Base-by-base conservation (phyloP, 1,284 basidiomycete genomes). In the Leucoagaricus sp. region DNA sequence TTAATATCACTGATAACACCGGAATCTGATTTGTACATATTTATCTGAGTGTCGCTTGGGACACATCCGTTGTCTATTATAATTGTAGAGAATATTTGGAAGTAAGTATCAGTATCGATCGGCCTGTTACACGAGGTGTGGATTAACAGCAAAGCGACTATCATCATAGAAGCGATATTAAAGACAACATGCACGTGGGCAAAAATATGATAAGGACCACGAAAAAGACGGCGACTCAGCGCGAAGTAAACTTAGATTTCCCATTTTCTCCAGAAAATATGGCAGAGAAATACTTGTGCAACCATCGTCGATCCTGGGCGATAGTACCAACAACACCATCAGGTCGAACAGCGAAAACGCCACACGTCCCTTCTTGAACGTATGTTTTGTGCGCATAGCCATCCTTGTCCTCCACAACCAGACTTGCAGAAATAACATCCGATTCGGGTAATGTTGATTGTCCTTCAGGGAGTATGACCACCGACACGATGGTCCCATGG, bases 241-340 rank as follows among this genome's bases (percentile, higher is more conserved):
- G 9, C 12, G 4, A n/a, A 17, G n/a, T 17, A 21, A 25, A 6
- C 12, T 42, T 23, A 23, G 6, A 3, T 61, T 3, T 62, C 65
- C 58, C 71, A 69, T 15, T 65, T 70, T 10, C 68, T 65, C 5
- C 73, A n/a, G 58, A 45, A 47, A 68, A 69, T 26, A 72, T 63
- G 42, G 57, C 61, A 2, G 56, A 56, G 60, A 77, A 74, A 57
- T 79, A 79, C 36, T 63, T 61, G 54, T 65, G 60, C 29, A 77
- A 42, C 10, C 71, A 71, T 3, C 61, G 53, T 26, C 55, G 54
- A 26, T 67, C 69, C 29, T 61, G 63, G 3, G 73, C 69, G 45
- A 78, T 70, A 3, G 69, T 76, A 26, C 75, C 75, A 40, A 78
- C 60, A 19, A 75, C 65, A 25, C 71, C 73, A 62, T 78, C 76